Conservation (phyloP, 2,329 filamentous ascomycete genomes). For the Paraconiothyrium sp. region DNA sequence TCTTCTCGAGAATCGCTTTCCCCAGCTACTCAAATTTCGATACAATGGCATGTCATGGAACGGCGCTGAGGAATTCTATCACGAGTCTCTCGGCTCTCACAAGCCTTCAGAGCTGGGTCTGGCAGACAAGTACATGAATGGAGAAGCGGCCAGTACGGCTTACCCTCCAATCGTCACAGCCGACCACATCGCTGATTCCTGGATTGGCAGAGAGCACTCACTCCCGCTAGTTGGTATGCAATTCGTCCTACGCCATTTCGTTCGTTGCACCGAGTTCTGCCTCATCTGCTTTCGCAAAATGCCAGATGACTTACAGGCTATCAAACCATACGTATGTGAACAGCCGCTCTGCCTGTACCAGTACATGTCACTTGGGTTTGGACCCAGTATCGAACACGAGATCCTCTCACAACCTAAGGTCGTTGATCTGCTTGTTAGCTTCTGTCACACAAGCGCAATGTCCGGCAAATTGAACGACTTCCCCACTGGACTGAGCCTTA, state of each 20-base stretch:
- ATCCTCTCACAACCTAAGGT: conserved; percentile 81
- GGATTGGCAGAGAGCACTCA: conserved; percentile 52
- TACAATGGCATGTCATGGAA: conserved; percentile 69
- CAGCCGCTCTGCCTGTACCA: conserved; percentile 82
- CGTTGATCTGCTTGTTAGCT: conserved; percentile 83
- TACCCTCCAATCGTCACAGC: conserved; percentile 58
- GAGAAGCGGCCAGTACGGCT: conserved; percentile 42
- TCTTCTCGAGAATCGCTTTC: conserved; percentile 72
- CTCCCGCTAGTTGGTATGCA: conserved; percentile 73
- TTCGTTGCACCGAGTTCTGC: conserved; percentile 86
- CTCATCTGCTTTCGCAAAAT: conserved; percentile 81
- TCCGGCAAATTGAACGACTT: conserved; percentile 60
- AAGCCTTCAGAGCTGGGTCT: conserved; percentile 43
- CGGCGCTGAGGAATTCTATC: conserved; percentile 69
- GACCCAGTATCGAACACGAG: conserved; percentile 85
- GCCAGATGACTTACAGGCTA: conserved; percentile 69
- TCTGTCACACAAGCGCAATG: conserved; percentile 73
- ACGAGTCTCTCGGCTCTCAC: conserved; percentile 55
- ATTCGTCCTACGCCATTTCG: conserved; percentile 78
- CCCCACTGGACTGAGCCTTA: conserved; percentile 65
- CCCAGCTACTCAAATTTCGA: conserved; percentile 70
- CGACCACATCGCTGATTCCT: conserved; percentile 59
- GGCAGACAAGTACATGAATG: conserved; percentile 52
- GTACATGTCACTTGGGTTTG: conserved; percentile 86
- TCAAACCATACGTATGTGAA: conserved; percentile 81